Evolutionary conservation across 2,329 filamentous ascomycete species (phyloP).

Genomic region (Claviceps arundinis): DNA sequence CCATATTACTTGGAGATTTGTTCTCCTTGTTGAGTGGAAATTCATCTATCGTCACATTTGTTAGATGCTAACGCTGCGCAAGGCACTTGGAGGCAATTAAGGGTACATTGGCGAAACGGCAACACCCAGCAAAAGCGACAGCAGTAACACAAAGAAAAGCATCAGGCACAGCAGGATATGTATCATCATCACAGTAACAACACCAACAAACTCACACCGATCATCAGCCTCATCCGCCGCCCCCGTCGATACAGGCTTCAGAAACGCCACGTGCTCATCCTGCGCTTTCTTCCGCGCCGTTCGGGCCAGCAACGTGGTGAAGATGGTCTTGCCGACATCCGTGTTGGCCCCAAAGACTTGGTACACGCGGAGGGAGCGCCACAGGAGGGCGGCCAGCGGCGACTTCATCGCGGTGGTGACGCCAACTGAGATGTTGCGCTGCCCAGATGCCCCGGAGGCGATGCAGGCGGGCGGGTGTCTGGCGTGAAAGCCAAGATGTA

Average conservation of each 20-base stretch:
- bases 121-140: too few relatives aligned
- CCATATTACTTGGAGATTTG: too few relatives aligned
- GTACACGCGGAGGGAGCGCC: slow-evolving; percentile 53
- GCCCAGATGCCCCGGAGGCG: too few relatives aligned
- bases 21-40: too few relatives aligned
- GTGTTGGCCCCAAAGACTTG: slow-evolving; percentile 79
- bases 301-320: slow-evolving; percentile 59
- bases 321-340: slow-evolving; percentile 72
- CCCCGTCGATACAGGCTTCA: slow-evolving; percentile 77
- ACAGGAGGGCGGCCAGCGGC: slow-evolving; percentile 47
- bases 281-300: slow-evolving; percentile 36
- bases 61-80: background rate
- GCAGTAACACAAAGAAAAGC: too few relatives aligned
- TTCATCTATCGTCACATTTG: background rate
- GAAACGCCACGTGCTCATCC: slow-evolving; percentile 42
- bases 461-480: too few relatives aligned
- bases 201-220: slow-evolving; percentile 30
- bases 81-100: background rate
- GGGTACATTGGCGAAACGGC: background rate
- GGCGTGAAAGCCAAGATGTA: too few relatives aligned
- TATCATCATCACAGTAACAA: too few relatives aligned
- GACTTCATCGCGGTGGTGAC: slow-evolving; percentile 9
- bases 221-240: slow-evolving; percentile 57
- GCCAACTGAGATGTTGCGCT: background rate
- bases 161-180: too few relatives aligned